phyloP scores from a whole-genome alignment of 805 yeast species.

The Pichia ethanolica region DNA sequence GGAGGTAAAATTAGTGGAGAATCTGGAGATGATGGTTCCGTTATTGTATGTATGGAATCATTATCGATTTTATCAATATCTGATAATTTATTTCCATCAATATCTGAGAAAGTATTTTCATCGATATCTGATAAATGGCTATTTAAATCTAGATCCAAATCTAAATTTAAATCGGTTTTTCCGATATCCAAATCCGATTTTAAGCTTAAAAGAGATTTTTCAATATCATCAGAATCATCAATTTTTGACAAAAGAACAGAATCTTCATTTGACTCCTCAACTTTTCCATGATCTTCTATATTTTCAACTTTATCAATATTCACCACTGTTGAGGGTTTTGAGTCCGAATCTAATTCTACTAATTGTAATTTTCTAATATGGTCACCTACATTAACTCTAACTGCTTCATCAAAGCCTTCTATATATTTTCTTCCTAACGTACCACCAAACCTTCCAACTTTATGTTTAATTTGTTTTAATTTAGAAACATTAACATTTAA shows the following conservation, averaged over 20 bases:
- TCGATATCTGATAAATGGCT: background rate
- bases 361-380: conserved; percentile 17
- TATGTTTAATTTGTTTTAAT: conserved; percentile 59
- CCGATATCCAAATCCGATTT: background rate
- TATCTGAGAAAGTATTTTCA: background rate
- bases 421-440: conserved; percentile 38
- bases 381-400: conserved; percentile 26
- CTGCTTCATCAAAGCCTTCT: conserved; percentile 26
- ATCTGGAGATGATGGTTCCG: background rate
- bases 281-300: too few relatives aligned
- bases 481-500: conserved; percentile 52
- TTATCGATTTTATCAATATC: background rate
- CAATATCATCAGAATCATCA: background rate
- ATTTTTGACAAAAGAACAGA: background rate
- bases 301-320: too few relatives aligned
- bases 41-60: background rate
- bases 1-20: conserved; percentile 6
- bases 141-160: too few relatives aligned
- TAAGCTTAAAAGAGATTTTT: background rate
- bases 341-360: conserved; percentile 1
- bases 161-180: background rate
- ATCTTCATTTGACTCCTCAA: background rate
- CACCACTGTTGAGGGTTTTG: too few relatives aligned
- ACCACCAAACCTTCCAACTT: conserved; percentile 30
- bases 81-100: background rate